phyloP scores from a whole-genome alignment of 2,329 filamentous ascomycete genomes.

The Apiospora arundinis region DNA sequence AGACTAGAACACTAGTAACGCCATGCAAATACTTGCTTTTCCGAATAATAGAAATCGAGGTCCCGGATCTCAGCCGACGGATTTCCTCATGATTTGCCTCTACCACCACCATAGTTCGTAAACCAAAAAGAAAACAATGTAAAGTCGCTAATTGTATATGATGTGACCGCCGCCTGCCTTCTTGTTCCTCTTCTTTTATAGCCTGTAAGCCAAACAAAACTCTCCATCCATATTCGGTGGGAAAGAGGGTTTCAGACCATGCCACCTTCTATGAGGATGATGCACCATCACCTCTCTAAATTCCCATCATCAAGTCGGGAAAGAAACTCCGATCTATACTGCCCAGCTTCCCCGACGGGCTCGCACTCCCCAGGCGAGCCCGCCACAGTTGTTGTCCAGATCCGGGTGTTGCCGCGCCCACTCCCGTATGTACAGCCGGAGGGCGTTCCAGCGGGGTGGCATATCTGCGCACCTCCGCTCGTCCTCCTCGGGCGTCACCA shows the following conservation, averaged over 20 bases:
- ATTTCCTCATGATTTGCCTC: not conserved
- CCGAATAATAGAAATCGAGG: not conserved
- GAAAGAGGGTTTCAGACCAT: not conserved
- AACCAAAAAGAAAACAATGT: not conserved
- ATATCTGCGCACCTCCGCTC: slow-evolving; percentile 52
- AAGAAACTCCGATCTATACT: slow-evolving; percentile 42
- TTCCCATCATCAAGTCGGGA: not conserved
- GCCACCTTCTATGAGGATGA: slow-evolving; percentile 14
- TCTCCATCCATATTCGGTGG: not conserved
- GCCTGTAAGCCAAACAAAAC: not conserved
- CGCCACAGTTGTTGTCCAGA: slow-evolving; percentile 63
- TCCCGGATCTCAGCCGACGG: not conserved
- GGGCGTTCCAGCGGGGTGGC: slow-evolving; percentile 76
- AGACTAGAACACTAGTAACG: slow-evolving; percentile 3
- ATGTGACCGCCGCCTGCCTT: not conserved
- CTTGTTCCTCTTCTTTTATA: not conserved
- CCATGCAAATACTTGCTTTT: slow-evolving; percentile 9
- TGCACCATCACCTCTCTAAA: slow-evolving; percentile 1
- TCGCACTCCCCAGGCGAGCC: slow-evolving; percentile 71
- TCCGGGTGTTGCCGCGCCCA: slow-evolving; percentile 89
- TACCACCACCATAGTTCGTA: not conserved
- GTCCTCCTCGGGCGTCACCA: slow-evolving; percentile 47
- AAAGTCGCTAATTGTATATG: slow-evolving; percentile 2
- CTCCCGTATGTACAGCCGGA: slow-evolving; percentile 83
- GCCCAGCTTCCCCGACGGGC: slow-evolving; percentile 77